phyloP scores from a whole-genome alignment of 108 stramenopile species.

The Mediolabrus comicus region DNA sequence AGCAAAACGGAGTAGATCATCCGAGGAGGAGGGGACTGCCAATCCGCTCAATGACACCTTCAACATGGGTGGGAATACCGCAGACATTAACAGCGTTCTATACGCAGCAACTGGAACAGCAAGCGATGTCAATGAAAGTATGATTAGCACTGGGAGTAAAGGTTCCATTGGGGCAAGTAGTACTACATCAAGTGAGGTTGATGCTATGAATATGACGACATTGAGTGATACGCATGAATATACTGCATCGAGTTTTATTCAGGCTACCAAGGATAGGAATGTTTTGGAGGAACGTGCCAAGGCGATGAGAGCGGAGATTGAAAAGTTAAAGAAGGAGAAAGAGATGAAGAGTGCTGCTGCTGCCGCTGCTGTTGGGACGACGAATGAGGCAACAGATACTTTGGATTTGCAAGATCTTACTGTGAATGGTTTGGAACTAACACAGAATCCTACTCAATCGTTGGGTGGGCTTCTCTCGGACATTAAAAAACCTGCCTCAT shows the following conservation, averaged over 20 bases:
- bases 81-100: slow-evolving; percentile 19
- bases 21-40: slow-evolving; percentile 1
- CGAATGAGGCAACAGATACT: neutral
- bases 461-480: neutral
- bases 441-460: neutral
- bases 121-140: slow-evolving; percentile 2
- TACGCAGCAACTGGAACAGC: slow-evolving; percentile 7
- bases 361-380: neutral
- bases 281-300: slow-evolving; percentile 27
- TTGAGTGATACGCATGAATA: slow-evolving; percentile 83
- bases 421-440: neutral
- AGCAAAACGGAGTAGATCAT: neutral
- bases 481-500: neutral
- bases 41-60: slow-evolving; percentile 26
- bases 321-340: slow-evolving; percentile 1
- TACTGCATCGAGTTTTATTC: slow-evolving; percentile 74
- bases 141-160: slow-evolving; percentile 9
- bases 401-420: neutral
- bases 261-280: slow-evolving; percentile 27
- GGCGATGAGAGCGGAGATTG: neutral
- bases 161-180: neutral
- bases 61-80: slow-evolving; percentile 29
- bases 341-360: neutral
- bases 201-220: slow-evolving; percentile 25
- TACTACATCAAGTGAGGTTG: slow-evolving; percentile 1